Evolutionary conservation across 805 yeast genomes (phyloP).

Genomic region (Candida taoyuanica): DNA sequence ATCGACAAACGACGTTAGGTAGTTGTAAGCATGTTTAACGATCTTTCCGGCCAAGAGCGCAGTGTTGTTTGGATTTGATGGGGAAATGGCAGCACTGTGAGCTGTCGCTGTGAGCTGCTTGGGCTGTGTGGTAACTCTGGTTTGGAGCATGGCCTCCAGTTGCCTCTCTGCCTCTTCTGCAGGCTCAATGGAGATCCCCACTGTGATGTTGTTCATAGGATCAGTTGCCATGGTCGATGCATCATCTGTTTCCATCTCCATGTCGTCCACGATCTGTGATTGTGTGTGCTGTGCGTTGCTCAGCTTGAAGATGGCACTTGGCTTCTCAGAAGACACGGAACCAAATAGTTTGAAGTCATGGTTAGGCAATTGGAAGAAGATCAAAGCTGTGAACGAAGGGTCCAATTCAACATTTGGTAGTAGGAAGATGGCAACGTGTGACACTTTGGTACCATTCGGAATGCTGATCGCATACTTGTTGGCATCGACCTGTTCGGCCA

Average conservation of each 20-base stretch:
- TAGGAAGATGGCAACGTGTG: constrained; percentile 79
- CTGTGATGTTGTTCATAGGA: constrained; percentile 33
- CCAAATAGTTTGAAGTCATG: constrained; percentile 64
- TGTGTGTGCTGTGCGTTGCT: constrained; percentile 39
- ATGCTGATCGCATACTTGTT: constrained; percentile 63
- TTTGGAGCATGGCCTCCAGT: constrained; percentile 36
- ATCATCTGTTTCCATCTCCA: constrained; percentile 46
- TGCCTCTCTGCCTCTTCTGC: constrained; percentile 57
- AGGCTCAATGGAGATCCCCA: constrained; percentile 93
- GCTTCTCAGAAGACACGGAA: constrained; percentile 59
- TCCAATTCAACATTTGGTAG: constrained; percentile 79
- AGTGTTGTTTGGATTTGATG: constrained; percentile 37
- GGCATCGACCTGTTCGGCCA: constrained; percentile 63
- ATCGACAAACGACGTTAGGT: constrained; percentile 82
- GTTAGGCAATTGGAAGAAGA: constrained; percentile 70
- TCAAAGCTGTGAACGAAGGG: constrained; percentile 70
- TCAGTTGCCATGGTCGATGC: constrained; percentile 3
- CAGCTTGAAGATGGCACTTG: constrained; percentile 86
- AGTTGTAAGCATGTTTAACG: constrained; percentile 89
- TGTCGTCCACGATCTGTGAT: constrained; percentile 47
- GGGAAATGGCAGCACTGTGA: constrained; percentile 29
- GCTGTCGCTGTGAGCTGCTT: constrained; percentile 18
- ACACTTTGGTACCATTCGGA: constrained; percentile 57
- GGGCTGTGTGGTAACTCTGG: constrained; percentile 9
- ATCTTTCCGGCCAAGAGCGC: constrained; percentile 79